phyloP scores from a whole-genome alignment of 805 yeast genomes.

The Saccharomycopsis sp. region DNA sequence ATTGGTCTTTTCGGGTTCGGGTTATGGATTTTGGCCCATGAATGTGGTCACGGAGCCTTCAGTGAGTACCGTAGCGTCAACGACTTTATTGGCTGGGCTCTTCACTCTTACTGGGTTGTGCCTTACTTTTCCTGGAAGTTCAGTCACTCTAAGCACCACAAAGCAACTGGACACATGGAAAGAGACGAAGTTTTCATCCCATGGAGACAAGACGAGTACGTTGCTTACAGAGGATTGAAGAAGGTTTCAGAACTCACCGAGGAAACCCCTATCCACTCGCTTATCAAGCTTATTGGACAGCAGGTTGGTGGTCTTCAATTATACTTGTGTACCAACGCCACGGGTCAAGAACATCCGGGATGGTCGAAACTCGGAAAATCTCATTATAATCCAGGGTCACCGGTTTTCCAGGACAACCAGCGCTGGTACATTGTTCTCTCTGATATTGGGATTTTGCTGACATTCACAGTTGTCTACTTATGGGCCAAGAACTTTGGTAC shows the following conservation, averaged over 20 bases:
- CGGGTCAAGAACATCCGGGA: constrained; percentile 47
- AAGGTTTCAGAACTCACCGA: constrained; percentile 41
- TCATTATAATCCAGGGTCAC: constrained; percentile 51
- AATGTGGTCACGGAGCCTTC: constrained; percentile 61
- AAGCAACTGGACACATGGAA: constrained; percentile 54
- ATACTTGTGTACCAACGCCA: constrained; percentile 46
- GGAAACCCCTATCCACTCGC: constrained; percentile 48
- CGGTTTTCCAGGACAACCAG: constrained; percentile 47
- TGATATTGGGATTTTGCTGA: constrained; percentile 47
- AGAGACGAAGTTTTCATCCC: constrained; percentile 59
- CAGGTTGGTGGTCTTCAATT: constrained; percentile 51
- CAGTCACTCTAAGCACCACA: constrained; percentile 55
- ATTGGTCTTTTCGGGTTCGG: constrained; percentile 51
- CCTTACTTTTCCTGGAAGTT: constrained; percentile 62
- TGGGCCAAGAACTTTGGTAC: constrained; percentile 45
- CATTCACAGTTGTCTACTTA: constrained; percentile 40
- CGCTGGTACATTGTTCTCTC: constrained; percentile 50
- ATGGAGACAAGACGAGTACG: constrained; percentile 41
- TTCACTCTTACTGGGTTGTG: constrained; percentile 50
- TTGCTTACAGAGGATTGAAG: constrained; percentile 30
- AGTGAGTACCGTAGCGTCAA: constrained; percentile 47
- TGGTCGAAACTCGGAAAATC: constrained; percentile 37
- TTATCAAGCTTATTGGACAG: constrained; percentile 41
- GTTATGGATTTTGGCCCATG: constrained; percentile 58
- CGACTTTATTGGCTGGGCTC: constrained; percentile 53